Evolutionary conservation across 306 rosid species (phyloP).

Genomic region (Morella rubra): DNA sequence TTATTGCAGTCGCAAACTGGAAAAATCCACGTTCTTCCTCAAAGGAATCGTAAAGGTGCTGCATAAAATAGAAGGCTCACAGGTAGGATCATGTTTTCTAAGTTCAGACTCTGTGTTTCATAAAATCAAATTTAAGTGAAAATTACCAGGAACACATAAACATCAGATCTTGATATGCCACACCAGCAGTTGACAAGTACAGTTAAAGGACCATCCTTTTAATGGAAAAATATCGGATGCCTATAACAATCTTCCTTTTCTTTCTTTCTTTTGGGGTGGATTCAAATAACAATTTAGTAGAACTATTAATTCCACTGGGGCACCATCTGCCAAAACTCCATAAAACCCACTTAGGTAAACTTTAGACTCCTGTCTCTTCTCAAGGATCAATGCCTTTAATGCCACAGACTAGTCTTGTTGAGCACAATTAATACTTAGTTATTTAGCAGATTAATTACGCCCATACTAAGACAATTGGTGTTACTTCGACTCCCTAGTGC

Average conservation of each 20-base stretch:
- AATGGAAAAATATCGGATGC: neutral
- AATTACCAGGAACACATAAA: neutral
- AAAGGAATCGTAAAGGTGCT: conserved; percentile 82
- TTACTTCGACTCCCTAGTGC: neutral
- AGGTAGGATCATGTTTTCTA: conserved; percentile 21
- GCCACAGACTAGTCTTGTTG: neutral
- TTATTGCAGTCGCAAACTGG: conserved; percentile 87
- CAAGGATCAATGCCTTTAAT: neutral
- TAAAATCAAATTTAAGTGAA: neutral
- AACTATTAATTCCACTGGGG: neutral
- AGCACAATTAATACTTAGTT: neutral
- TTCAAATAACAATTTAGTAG: neutral
- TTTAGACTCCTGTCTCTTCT: neutral
- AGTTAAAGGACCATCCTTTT: neutral
- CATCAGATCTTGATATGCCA: neutral
- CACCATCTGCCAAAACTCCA: neutral
- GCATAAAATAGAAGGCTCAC: conserved; percentile 27
- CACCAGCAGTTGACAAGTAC: neutral
- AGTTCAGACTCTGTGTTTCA: neutral
- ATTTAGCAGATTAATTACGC: neutral
- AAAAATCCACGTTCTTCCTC: conserved; percentile 72
- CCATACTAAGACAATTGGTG: neutral
- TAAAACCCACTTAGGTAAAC: neutral
- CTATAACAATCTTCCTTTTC: too few species aligned
- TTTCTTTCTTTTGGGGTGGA: too few species aligned